These are phyloP conservation scores for Kwoniella sp. DNA, from an alignment of 768 basidiomycete species.

Conservation along the genomic window DNA sequence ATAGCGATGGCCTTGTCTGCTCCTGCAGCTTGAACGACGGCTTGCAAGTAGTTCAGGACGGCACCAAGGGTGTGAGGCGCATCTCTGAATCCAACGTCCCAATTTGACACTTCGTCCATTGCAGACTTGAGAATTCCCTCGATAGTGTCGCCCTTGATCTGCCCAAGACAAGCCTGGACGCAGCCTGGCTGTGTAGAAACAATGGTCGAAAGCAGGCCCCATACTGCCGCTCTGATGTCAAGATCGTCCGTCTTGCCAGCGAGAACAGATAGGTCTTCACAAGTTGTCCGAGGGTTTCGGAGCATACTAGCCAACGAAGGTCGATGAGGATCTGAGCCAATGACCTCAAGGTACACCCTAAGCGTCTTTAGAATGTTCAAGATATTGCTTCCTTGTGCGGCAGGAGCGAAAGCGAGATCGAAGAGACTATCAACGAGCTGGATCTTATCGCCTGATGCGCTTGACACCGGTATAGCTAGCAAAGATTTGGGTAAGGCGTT, in stretches of 20 bases:
- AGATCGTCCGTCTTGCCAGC: conserved; percentile 57
- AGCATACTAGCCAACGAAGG: conserved; percentile 44
- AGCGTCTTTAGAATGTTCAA: conserved; percentile 27
- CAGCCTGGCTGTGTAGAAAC: conserved; percentile 86
- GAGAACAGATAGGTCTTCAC: conserved; percentile 22
- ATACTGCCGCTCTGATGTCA: conserved; percentile 65
- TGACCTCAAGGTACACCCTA: conserved; percentile 34
- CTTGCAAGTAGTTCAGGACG: conserved; percentile 65
- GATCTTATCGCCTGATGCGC: conserved; percentile 20
- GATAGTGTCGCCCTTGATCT: conserved; percentile 54
- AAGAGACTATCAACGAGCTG: conserved; percentile 35
- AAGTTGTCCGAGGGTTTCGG: conserved; percentile 26
- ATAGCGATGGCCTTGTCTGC: conserved; percentile 69
- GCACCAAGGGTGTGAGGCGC: conserved; percentile 76
- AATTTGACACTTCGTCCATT: conserved; percentile 66
- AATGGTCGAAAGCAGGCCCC: conserved; percentile 79
- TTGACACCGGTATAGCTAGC: conserved; percentile 20
- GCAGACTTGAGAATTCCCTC: conserved; percentile 68
- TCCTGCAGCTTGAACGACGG: conserved; percentile 70
- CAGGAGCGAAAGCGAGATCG: conserved; percentile 24
- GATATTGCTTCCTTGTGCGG: conserved; percentile 21
- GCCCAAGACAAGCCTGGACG: conserved; percentile 62
- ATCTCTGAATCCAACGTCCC: conserved; percentile 74
- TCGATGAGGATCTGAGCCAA: conserved; percentile 26
- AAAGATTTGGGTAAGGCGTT: conserved; percentile 31